phyloP scores from a whole-genome alignment of 495 filamentous ascomycete genomes.

The Penicillium cinerascens region DNA sequence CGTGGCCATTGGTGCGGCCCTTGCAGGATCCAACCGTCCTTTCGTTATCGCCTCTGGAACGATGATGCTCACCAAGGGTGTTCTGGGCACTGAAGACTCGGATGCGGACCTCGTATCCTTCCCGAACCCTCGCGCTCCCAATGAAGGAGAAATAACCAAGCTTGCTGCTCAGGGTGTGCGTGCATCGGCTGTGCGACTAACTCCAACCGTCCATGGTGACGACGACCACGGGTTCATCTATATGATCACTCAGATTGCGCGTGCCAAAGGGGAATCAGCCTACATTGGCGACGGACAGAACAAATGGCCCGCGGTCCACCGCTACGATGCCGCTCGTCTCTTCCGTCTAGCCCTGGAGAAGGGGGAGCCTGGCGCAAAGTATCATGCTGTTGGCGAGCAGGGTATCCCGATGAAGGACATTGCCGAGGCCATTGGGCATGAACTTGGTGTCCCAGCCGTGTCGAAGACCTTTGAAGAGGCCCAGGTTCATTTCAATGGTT shows the following conservation, averaged over 20 bases:
- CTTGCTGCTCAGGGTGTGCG: conserved; percentile 34
- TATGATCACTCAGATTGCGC: conserved; percentile 29
- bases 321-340: conserved; percentile 37
- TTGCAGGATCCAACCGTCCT: conserved; percentile 33
- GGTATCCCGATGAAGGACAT: conserved; percentile 38
- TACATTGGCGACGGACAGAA: conserved; percentile 45
- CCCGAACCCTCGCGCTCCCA: conserved; percentile 21
- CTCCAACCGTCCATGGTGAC: conserved; percentile 41
- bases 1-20: conserved; percentile 29
- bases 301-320: conserved; percentile 40
- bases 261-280: conserved; percentile 25
- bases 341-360: conserved; percentile 44
- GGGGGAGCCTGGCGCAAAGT: conserved; percentile 33
- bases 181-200: conserved; percentile 35
- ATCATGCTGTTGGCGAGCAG: conserved; percentile 41
- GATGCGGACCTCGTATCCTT: conserved; percentile 7
- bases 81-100: conserved; percentile 32
- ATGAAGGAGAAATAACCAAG: conserved; percentile 24
- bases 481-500: conserved; percentile 27
- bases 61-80: conserved; percentile 27
- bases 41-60: conserved; percentile 46
- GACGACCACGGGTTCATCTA: conserved; percentile 35
- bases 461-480: conserved; percentile 30
- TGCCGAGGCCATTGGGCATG: conserved; percentile 33
- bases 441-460: conserved; percentile 27